Conservation (phyloP, 345 rosid genomes). For the Kandelia obovata region DNA sequence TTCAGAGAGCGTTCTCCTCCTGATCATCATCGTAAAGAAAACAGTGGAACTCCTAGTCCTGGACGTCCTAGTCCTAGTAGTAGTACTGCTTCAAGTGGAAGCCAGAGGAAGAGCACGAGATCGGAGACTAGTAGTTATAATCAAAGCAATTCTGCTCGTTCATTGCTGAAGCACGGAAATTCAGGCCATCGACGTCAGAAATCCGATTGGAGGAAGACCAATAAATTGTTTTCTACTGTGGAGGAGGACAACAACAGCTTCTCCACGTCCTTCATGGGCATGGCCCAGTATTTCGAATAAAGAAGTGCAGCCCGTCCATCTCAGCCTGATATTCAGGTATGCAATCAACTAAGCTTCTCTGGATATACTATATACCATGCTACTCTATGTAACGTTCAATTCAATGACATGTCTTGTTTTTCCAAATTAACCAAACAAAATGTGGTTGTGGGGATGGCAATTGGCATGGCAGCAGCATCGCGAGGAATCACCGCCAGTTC, state of each 20-base stretch:
- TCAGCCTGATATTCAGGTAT: background rate
- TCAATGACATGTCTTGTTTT: no score
- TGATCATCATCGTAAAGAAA: no score
- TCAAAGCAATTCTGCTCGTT: conserved; percentile 21
- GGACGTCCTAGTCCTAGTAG: no score
- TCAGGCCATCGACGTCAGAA: conserved; percentile 11
- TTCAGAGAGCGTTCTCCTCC: no score
- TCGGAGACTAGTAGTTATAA: conserved; percentile 27
- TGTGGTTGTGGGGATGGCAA: no score
- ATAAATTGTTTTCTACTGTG: background rate
- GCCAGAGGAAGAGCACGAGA: conserved; percentile 6
- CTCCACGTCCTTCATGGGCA: conserved; percentile 6
- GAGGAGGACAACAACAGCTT: conserved; percentile 21
- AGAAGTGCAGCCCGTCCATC: conserved; percentile 19
- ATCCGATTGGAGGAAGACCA: conserved; percentile 8
- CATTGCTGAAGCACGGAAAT: conserved; percentile 2
- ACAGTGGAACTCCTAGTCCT: no score
- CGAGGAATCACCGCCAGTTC: conserved; percentile 33
- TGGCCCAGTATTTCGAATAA: conserved; percentile 15
- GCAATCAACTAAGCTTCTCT: conserved; percentile 9
- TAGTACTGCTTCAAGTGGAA: background rate
- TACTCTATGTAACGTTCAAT: no score
- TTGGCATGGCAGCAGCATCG: conserved; percentile 36
- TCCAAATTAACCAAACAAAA: no score
- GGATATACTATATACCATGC: no score